A percentile compares a stretch with the other conserved stretches of the same genome.
Conservation (phyloP, 2,329 filamentous ascomycete species). For the Ceratocystiopsis minuta region DNA sequence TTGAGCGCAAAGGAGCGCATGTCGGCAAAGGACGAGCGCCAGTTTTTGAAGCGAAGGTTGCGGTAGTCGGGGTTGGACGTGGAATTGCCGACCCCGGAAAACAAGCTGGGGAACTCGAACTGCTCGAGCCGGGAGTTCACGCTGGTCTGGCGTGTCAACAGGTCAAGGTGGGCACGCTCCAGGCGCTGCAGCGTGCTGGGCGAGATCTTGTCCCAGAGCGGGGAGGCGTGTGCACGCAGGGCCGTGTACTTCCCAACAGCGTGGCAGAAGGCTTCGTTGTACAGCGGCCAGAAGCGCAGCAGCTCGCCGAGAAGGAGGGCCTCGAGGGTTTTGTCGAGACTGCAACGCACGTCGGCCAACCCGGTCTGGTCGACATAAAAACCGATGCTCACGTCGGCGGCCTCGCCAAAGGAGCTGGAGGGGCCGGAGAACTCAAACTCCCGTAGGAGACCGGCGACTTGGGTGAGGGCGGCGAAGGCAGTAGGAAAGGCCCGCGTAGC, state of each 20-base stretch:
- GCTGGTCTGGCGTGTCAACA: conserved; percentile 52
- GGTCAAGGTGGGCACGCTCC: conserved; percentile 63
- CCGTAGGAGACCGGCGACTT: conserved; percentile 33
- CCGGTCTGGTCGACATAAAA: conserved; percentile 61
- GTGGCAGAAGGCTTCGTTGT: conserved; percentile 83
- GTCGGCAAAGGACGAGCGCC: conserved; percentile 56
- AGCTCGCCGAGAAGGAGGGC: conserved; percentile 75
- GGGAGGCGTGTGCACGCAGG: conserved; percentile 41
- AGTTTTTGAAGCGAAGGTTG: conserved; percentile 64
- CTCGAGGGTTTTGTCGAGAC: conserved; percentile 77
- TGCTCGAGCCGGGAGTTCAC: conserved; percentile 59
- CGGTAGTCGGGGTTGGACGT: conserved; percentile 61
- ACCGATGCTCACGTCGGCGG: conserved; percentile 46
- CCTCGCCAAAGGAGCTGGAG: conserved; percentile 39
- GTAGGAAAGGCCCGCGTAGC: conserved; percentile 34
- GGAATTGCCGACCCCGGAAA: conserved; percentile 73
- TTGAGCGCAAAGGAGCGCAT: conserved; percentile 57
- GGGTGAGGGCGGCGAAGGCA: conserved; percentile 34
- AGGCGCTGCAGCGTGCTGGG: conserved; percentile 57
- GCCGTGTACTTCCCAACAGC: conserved; percentile 73
- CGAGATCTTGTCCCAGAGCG: conserved; percentile 54
- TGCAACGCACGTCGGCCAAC: conserved; percentile 63
- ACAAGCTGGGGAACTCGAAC: conserved; percentile 83
- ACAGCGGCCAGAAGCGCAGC: conserved; percentile 66
- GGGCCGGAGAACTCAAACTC: conserved; percentile 42